Base-by-base conservation (phyloP, 495 filamentous ascomycete genomes). In the Neurospora sp. region DNA sequence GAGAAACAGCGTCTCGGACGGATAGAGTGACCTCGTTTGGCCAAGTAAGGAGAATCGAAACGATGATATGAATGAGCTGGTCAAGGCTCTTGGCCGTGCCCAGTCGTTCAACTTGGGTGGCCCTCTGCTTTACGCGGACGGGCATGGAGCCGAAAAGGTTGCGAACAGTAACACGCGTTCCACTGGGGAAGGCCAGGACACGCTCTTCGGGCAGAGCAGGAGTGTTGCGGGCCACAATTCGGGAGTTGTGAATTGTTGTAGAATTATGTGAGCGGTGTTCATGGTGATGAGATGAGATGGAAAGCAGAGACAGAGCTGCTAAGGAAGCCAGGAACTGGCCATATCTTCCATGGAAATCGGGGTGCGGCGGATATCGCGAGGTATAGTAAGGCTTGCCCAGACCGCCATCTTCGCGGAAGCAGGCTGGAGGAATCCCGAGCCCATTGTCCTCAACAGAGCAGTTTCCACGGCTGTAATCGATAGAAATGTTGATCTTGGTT, bases 81-180 rank as follows among this genome's bases (percentile, higher is more conserved):
- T 92, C 88, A 91, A 93, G 95, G 70, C 92, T 87, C 71, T 80
- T 86, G 37, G 75, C 73, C 35, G 80, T 79, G 2, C 76, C 78
- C 10, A 78, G 69, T 42, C 87, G 87, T 39, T 94, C 91, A 3
- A 89, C 73, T 61, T 91, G 88, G 12, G 86, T 82, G 3, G 84
- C 83, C 75, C 94, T 87, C 77, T 92, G 92, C 81, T 96, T 97
- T 27, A 98, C 90, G n/a, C 96, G 91, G 12, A 99, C 96, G 2
- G 96, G 96, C 91, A 99, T 94, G 69, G 93, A 94, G 2, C 95
- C 96, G 81, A 98, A 98, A 14, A 99, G 84, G 77, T 97, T 92
- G 74, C 92, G 89, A 3, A 98, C 92, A 5, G 86, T 87, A 9
- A 96, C 89, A 68, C 90, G 85, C 2, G 95, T 97, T 7, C 96